Conservation (phyloP, 176 grass and related monocot species). For the Chrysopogon serrulatus region DNA sequence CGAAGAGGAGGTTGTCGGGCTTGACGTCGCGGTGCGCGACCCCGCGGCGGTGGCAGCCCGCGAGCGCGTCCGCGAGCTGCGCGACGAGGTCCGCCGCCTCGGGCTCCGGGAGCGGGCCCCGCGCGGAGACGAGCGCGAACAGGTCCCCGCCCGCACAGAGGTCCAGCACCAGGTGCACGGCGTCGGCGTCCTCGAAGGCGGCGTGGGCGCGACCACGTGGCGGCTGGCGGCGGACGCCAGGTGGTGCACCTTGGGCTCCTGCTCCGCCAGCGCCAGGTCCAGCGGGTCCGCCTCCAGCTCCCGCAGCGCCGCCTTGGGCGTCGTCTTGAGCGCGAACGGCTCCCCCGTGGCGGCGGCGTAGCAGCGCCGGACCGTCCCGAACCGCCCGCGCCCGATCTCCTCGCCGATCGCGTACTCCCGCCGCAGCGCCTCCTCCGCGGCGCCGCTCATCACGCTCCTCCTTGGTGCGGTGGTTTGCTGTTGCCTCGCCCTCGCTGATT, state of each 20-base stretch:
- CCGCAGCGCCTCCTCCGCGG: constrained; percentile 23
- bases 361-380: constrained; percentile 67
- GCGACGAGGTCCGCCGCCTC: constrained; percentile 48
- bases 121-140: constrained; percentile 35
- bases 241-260: constrained; percentile 68
- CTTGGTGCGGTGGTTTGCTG: not conserved
- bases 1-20: constrained; percentile 78
- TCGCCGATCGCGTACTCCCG: constrained; percentile 62
- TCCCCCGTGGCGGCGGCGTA: constrained; percentile 41
- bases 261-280: constrained; percentile 60
- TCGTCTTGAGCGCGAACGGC: constrained; percentile 55
- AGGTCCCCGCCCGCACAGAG: constrained; percentile 60
- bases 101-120: constrained; percentile 46
- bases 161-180: constrained; percentile 62
- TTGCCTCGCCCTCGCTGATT: no score
- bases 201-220: constrained; percentile 43
- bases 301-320: constrained; percentile 49
- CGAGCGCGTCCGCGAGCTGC: constrained; percentile 43
- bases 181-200: constrained; percentile 58
- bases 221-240: constrained; percentile 39
- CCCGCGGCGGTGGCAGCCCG: constrained; percentile 53
- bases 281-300: constrained; percentile 40
- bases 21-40: constrained; percentile 89
- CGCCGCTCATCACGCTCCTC: constrained; percentile 21
- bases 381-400: constrained; percentile 70